Base-by-base conservation (phyloP, 2,329 filamentous ascomycete species). In the Cyanodermella asteris region DNA sequence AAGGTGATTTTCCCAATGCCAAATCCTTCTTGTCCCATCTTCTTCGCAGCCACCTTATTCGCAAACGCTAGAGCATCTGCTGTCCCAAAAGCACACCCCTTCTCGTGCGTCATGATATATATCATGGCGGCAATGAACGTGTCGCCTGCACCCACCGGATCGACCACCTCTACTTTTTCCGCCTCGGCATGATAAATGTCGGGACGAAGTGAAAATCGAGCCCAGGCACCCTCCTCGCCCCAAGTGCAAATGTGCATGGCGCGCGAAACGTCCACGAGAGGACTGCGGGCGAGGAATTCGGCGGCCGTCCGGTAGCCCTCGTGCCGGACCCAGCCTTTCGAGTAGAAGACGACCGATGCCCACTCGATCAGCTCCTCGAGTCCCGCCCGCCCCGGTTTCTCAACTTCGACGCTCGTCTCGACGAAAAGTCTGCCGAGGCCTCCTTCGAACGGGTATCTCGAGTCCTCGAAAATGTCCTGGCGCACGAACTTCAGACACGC, bases 271-370 rank as follows among this genome's bases (percentile, higher is more conserved):
- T 23, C 23, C 13, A 16, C 11, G n/a, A n/a, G n/a, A 20, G 16
- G 13, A 15, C 19, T 21, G 18, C n/a, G n/a, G n/a, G n/a, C n/a
- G n/a, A 18, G 16, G 14, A 24, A 10, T 26, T 14, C n/a, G 18
- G 16, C 12, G 12, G 22, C 35, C 44, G 47, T n/a, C n/a, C n/a
- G n/a, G n/a, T n/a, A n/a, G n/a, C n/a, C n/a, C n/a, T n/a, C 50
- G 46, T 46, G 72, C 70, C 51, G 70, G 59, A 30, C 72, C 72
- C 73, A 80, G 25, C 55, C 56, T 37, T 59, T 63, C 8, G 72
- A 75, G 46, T 72, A 78, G 42, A 78, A 76, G n/a, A 78, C 63
- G 11, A 75, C 59, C 38, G 78, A 67, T 13, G 70, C 72, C 35
- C 60, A 53, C 18, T 52, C 51, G 14, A 69, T 69, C 23, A 77